phyloP scores from a whole-genome alignment of 2,329 filamentous ascomycete species.

The Ramichloridium luteum region DNA sequence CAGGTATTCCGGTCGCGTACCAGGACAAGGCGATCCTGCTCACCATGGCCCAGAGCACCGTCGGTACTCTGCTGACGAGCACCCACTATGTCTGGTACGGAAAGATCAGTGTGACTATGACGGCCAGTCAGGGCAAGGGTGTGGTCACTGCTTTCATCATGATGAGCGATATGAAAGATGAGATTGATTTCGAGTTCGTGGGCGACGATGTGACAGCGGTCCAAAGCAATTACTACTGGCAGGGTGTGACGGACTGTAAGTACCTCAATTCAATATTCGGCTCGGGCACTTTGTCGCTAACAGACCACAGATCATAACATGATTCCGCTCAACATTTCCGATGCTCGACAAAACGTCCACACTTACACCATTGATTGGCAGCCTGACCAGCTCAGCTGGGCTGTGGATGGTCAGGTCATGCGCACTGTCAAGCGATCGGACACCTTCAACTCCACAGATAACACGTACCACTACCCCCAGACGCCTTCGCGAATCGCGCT shows the following conservation, averaged over 20 bases:
- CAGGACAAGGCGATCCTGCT: constrained; percentile 58
- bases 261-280: constrained; percentile 10
- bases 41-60: constrained; percentile 77
- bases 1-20: constrained; percentile 59
- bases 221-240: constrained; percentile 96
- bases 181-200: constrained; percentile 95
- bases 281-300: constrained; percentile 10
- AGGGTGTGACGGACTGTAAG: constrained; percentile 84
- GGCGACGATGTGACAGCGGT: constrained; percentile 64
- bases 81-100: constrained; percentile 96
- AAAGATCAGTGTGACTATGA: constrained; percentile 73
- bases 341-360: constrained; percentile 71
- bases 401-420: constrained; percentile 65
- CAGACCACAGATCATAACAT: constrained; percentile 55
- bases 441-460: constrained; percentile 75
- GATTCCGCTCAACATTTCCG: constrained; percentile 52
- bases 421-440: constrained; percentile 63
- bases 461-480: constrained; percentile 80
- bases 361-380: constrained; percentile 91
- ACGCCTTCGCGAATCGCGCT: constrained; percentile 83
- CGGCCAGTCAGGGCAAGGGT: constrained; percentile 71
- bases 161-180: constrained; percentile 89
- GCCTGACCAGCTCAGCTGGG: constrained; percentile 75
- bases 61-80: constrained; percentile 74
- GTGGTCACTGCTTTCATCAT: constrained; percentile 97